phyloP scores from a whole-genome alignment of 139 green algal species.

The Pleodorina starrii region DNA sequence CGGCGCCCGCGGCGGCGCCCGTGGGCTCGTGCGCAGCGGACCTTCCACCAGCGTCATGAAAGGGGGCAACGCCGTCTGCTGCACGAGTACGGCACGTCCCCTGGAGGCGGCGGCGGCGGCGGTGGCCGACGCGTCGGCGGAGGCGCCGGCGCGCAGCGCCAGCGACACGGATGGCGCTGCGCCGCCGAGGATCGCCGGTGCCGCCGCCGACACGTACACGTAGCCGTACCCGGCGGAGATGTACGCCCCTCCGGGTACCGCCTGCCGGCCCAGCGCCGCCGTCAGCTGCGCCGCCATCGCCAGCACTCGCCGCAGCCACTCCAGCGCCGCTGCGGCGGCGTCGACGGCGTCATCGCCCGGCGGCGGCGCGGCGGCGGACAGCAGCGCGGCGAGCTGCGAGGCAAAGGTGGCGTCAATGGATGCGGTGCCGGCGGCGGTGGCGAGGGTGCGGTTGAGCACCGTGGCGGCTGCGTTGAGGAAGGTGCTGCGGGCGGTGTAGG shows the following conservation, averaged over 20 bases:
- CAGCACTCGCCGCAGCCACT: background rate
- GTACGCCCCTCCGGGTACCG: background rate
- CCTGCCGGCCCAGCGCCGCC: background rate
- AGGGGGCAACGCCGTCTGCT: too few species aligned
- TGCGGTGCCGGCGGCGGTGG: too few species aligned
- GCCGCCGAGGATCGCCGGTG: background rate
- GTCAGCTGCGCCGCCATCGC: background rate
- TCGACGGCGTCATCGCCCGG: background rate
- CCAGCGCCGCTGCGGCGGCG: background rate
- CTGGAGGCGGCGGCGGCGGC: too few species aligned
- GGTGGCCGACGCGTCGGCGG: background rate
- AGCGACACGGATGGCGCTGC: background rate
- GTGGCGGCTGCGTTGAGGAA: background rate
- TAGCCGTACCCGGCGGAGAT: background rate
- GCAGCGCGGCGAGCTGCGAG: background rate
- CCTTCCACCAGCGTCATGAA: too few species aligned
- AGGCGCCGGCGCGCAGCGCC: background rate
- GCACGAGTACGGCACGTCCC: too few species aligned
- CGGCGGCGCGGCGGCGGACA: background rate
- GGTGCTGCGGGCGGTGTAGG: background rate
- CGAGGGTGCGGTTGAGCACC: background rate
- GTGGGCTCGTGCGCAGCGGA: too few species aligned
- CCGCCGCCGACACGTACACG: constrained; percentile 5
- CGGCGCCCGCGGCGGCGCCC: too few species aligned
- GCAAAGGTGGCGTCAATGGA: background rate